Evolutionary conservation across 164 flowering plant genomes (phyloP).

Genomic region (Protea cynaroides): DNA sequence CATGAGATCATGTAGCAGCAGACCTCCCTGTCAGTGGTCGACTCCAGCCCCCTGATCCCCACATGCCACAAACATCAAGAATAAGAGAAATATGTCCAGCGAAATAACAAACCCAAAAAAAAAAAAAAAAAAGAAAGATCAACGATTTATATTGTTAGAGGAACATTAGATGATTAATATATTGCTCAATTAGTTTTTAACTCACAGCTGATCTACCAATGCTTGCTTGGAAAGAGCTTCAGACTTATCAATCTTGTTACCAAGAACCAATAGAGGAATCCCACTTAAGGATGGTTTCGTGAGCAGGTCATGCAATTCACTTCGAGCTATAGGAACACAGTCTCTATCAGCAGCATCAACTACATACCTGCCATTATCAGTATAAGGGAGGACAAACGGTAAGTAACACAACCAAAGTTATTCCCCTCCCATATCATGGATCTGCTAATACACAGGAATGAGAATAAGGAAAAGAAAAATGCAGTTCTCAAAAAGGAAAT

Average conservation of each 20-base stretch:
- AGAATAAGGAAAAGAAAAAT: too few species aligned
- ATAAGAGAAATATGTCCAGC: neutral
- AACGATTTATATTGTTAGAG: neutral
- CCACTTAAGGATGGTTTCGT: conserved; percentile 63
- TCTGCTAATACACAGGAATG: too few species aligned
- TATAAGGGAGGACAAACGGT: too few species aligned
- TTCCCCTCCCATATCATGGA: too few species aligned
- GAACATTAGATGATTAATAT: neutral
- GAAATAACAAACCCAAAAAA: neutral
- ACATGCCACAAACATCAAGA: neutral
- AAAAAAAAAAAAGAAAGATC: neutral
- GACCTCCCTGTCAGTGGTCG: conserved; percentile 64
- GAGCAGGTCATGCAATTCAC: conserved; percentile 78
- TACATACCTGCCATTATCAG: conserved; percentile 53
- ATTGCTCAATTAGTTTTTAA: conserved; percentile 1
- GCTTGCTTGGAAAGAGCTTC: conserved; percentile 89
- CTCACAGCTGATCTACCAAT: conserved; percentile 89
- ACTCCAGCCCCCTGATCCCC: conserved; percentile 54
- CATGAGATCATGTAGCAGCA: conserved; percentile 92
- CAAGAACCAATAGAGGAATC: conserved; percentile 78
- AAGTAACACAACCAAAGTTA: too few species aligned
- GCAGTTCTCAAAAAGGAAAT: too few species aligned
- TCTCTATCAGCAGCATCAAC: conserved; percentile 96
- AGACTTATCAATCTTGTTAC: conserved; percentile 87
- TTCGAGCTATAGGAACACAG: conserved; percentile 67